Evolutionary conservation across 345 rosid species (phyloP).

Genomic region (Boechera stricta): DNA sequence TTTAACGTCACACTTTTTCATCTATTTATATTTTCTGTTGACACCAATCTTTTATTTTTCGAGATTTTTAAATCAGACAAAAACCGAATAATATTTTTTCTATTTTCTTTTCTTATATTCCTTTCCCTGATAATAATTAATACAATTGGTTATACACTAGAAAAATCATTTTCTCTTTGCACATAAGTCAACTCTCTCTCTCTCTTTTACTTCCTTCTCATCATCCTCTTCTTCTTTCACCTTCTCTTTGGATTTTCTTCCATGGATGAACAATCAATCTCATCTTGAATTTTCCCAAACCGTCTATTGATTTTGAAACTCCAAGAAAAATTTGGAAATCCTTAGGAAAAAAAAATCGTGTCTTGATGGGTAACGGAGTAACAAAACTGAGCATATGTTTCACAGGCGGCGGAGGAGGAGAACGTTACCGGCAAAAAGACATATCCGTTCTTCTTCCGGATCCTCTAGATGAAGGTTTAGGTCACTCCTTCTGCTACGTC

Average conservation of each 20-base stretch:
- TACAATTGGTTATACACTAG: not conserved
- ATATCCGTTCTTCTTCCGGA: conserved; percentile 50
- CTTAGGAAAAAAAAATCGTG: not conserved
- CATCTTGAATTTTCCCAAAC: not conserved
- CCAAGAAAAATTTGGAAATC: not conserved
- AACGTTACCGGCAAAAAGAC: conserved; percentile 52
- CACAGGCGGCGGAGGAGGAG: conserved; percentile 58
- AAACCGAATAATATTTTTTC: conserved; percentile 37
- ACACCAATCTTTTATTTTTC: conserved; percentile 11
- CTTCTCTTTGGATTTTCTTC: conserved; percentile 8
- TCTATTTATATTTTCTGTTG: conserved; percentile 17
- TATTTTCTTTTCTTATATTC: conserved; percentile 25
- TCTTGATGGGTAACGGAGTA: conserved; percentile 75
- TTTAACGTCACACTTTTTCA: conserved; percentile 17
- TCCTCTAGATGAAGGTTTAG: conserved; percentile 80
- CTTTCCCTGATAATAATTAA: not conserved
- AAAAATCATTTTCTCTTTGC: conserved; percentile 14
- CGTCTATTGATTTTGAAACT: conserved; percentile 22
- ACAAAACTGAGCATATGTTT: conserved; percentile 76
- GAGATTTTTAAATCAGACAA: not conserved
- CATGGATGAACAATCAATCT: conserved; percentile 22
- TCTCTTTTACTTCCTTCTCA: conserved; percentile 34
- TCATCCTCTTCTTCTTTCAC: conserved; percentile 33
- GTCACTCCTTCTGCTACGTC: conserved; percentile 91
- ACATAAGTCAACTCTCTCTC: conserved; percentile 71